These are phyloP conservation scores for Centella asiatica DNA, from an alignment of 129 eudicot genomes.

Conservation along the genomic window DNA sequence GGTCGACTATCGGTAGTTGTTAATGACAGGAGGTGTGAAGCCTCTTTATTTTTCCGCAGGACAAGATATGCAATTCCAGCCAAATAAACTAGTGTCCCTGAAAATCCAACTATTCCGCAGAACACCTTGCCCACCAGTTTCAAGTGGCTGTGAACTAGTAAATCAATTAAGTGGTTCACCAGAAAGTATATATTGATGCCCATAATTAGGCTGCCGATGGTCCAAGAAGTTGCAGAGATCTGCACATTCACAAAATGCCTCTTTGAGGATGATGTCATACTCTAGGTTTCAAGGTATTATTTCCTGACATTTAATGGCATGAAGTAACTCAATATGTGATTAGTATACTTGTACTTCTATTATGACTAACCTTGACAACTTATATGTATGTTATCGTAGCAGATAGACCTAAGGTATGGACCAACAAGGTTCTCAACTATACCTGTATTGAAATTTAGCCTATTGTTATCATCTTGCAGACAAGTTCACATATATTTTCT, in stretches of 20 bases:
- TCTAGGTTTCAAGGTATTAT: neutral
- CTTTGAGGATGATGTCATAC: neutral
- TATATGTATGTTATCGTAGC: neutral
- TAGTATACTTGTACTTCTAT: neutral
- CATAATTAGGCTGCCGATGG: slow-evolving; percentile 76
- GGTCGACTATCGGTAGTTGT: slow-evolving; percentile 43
- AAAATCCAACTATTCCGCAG: slow-evolving; percentile 62
- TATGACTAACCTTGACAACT: neutral
- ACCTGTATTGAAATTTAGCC: too few relatives aligned
- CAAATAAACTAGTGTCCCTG: slow-evolving; percentile 65
- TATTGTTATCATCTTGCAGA: too few relatives aligned
- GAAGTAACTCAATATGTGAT: neutral
- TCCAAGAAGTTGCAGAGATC: slow-evolving; percentile 80
- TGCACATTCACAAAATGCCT: slow-evolving; percentile 20
- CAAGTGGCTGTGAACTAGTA: slow-evolving; percentile 56
- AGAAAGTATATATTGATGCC: slow-evolving; percentile 86
- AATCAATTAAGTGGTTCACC: slow-evolving; percentile 43
- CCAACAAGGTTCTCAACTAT: too few relatives aligned
- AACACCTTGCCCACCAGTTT: slow-evolving; percentile 38
- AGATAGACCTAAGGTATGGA: neutral
- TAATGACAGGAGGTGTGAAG: slow-evolving; percentile 58
- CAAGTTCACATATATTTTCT: too few relatives aligned
- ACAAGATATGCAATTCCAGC: slow-evolving; percentile 69
- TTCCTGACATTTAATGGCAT: neutral
- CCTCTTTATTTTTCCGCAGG: slow-evolving; percentile 62